phyloP scores from a whole-genome alignment of 2,329 filamentous ascomycete species.

The Zymoseptoria passerinii region DNA sequence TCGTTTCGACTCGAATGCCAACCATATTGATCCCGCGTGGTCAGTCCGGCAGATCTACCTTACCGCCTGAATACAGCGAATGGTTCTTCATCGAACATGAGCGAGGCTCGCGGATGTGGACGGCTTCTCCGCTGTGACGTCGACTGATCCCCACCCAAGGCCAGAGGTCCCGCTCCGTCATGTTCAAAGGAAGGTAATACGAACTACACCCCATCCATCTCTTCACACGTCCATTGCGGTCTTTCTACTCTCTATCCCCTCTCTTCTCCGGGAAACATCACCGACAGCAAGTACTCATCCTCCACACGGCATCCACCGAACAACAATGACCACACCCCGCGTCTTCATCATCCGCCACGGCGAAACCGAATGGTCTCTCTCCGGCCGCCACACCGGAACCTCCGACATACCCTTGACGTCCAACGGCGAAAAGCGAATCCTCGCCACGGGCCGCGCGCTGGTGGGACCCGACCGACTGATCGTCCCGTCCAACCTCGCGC shows the following conservation, averaged over 20 bases:
- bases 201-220: neutral
- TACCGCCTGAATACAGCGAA: neutral
- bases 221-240: neutral
- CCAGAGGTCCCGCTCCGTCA: neutral
- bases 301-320: neutral
- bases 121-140: neutral
- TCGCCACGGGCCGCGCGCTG: conserved; percentile 67
- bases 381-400: conserved; percentile 67
- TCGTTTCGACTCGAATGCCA: neutral
- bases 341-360: conserved; percentile 60
- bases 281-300: neutral
- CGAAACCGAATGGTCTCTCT: conserved; percentile 94
- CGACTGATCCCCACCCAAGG: neutral
- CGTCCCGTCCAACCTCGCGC: conserved; percentile 68
- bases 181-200: neutral
- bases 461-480: conserved; percentile 79
- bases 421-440: conserved; percentile 55
- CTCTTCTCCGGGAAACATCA: neutral
- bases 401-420: conserved; percentile 78
- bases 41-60: neutral
- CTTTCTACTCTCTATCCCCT: neutral
- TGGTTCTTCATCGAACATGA: neutral
- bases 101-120: neutral
- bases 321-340: conserved; percentile 36
- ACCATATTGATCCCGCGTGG: neutral